These are phyloP conservation scores for Boletales sp. DNA, from an alignment of 768 basidiomycete species.

Conservation along the genomic window DNA sequence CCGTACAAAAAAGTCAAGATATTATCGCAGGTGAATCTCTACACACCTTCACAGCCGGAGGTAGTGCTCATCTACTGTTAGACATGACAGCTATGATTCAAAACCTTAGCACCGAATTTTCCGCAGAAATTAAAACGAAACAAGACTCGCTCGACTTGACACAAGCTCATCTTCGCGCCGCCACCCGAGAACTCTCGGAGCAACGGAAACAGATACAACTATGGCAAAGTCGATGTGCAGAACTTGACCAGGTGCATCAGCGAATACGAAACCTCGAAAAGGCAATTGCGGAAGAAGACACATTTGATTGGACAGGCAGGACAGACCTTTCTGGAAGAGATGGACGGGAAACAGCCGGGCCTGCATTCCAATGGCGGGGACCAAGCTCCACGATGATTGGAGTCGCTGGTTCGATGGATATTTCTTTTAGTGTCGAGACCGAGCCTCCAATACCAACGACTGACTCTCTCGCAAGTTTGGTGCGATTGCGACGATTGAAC, in stretches of 20 bases:
- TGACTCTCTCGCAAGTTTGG: constrained; percentile 57
- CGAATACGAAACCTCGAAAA: constrained; percentile 81
- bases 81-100: constrained; percentile 88
- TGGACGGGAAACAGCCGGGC: constrained; percentile 33
- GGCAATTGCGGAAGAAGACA: constrained; percentile 73
- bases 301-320: constrained; percentile 88
- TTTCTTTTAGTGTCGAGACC: constrained; percentile 58
- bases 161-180: constrained; percentile 81
- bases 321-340: constrained; percentile 41
- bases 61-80: constrained; percentile 28
- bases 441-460: constrained; percentile 68
- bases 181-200: constrained; percentile 87
- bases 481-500: constrained; percentile 71
- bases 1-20: constrained; percentile 86
- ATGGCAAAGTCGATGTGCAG: constrained; percentile 70
- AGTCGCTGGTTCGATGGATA: constrained; percentile 61
- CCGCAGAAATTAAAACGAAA: constrained; percentile 79
- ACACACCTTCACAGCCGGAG: background rate
- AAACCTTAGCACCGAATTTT: constrained; percentile 72
- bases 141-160: constrained; percentile 86
- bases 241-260: constrained; percentile 79
- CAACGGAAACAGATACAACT: constrained; percentile 80
- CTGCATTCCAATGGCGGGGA: constrained; percentile 73
- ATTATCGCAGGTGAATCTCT: constrained; percentile 63
- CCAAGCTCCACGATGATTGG: constrained; percentile 63